Conservation (phyloP, 2,329 filamentous ascomycete species). For the Fusarium goolgardi region DNA sequence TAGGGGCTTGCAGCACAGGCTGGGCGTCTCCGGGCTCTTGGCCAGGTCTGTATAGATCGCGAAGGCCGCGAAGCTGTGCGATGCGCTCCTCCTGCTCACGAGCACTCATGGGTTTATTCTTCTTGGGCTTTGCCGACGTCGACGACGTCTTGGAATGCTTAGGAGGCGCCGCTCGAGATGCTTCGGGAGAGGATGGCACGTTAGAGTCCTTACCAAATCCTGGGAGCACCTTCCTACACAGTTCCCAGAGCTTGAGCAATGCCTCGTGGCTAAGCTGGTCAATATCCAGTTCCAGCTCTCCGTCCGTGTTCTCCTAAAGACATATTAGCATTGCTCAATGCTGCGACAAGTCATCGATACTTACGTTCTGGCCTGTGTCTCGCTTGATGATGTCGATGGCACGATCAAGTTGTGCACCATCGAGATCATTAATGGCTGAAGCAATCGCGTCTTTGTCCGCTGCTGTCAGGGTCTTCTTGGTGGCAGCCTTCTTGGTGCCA, state of each 20-base stretch:
- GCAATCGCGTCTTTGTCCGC: constrained; percentile 94
- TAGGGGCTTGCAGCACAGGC: constrained; percentile 44
- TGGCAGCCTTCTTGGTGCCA: constrained; percentile 59
- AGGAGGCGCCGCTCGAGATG: constrained; percentile 43
- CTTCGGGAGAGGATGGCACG: constrained; percentile 49
- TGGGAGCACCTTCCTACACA: constrained; percentile 58
- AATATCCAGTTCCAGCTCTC: constrained; percentile 70
- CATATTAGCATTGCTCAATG: constrained; percentile 10
- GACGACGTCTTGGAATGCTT: constrained; percentile 50
- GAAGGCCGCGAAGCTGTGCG: constrained; percentile 66
- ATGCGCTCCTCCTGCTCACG: constrained; percentile 75
- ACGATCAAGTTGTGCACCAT: constrained; percentile 79
- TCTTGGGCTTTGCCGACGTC: constrained; percentile 67
- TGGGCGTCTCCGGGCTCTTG: constrained; percentile 49
- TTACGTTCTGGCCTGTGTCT: constrained; percentile 81
- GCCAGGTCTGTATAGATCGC: constrained; percentile 56
- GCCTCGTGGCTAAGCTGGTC: constrained; percentile 68
- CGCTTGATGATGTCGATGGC: constrained; percentile 91
- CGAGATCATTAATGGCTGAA: constrained; percentile 82
- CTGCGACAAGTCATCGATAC: constrained; percentile 47
- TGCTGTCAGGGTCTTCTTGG: constrained; percentile 70
- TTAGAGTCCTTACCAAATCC: constrained; percentile 54
- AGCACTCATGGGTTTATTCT: constrained; percentile 82
- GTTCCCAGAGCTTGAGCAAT: constrained; percentile 62
- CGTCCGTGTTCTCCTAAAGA: constrained; percentile 66